These are phyloP conservation scores for Kluyveromyces siamensis DNA, from an alignment of 805 yeast genomes.

Conservation along the genomic window DNA sequence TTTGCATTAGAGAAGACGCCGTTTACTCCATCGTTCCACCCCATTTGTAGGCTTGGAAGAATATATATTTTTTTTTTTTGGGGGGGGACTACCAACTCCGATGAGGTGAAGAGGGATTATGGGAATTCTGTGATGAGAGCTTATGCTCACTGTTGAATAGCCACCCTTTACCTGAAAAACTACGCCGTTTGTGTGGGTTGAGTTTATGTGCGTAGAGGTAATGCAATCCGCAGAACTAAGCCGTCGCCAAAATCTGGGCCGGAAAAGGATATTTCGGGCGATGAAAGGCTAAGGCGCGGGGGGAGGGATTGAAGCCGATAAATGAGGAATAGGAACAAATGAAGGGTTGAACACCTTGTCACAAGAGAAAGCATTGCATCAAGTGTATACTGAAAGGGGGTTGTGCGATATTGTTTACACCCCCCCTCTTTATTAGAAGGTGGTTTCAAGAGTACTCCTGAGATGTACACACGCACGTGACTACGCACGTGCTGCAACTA, in stretches of 20 bases:
- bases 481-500: no score
- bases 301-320: not conserved
- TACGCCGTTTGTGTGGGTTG: not conserved
- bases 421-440: no score
- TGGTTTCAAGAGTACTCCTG: no score
- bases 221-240: not conserved
- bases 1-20: not conserved
- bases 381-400: no score
- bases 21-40: not conserved
- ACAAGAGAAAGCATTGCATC: no score
- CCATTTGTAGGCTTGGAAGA: not conserved
- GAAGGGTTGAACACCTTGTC: no score
- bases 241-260: not conserved
- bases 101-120: not conserved
- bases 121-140: not conserved
- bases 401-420: no score
- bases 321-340: no score
- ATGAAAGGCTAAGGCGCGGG: not conserved
- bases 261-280: not conserved
- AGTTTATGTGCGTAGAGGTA: no score
- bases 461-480: no score
- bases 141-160: not conserved
- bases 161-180: not conserved
- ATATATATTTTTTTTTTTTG: no score
- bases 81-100: not conserved